Evolutionary conservation across 306 rosid species (phyloP).

Genomic region (Lathyrus oleraceus): DNA sequence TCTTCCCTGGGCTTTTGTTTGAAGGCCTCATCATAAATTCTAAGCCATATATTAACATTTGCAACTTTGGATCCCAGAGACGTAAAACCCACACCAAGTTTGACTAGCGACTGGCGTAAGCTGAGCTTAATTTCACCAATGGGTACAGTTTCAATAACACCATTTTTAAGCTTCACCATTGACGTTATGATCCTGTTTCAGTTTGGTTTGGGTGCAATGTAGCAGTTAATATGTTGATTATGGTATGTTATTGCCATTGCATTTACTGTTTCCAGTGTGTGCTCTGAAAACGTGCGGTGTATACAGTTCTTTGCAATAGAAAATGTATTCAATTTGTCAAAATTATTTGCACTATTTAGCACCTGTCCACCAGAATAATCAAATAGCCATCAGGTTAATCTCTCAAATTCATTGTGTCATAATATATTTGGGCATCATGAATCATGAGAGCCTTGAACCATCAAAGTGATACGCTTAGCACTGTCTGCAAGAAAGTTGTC

Average conservation of each 20-base stretch:
- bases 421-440: slow-evolving; percentile 56
- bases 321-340: slow-evolving; percentile 35
- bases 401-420: slow-evolving; percentile 42
- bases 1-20: too few relatives aligned
- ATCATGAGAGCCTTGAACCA: slow-evolving; percentile 75
- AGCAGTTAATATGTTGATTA: too few relatives aligned
- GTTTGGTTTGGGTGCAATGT: too few relatives aligned
- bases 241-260: slow-evolving; percentile 33
- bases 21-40: too few relatives aligned
- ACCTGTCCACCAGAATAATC: slow-evolving; percentile 46
- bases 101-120: slow-evolving; percentile 88
- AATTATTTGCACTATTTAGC: slow-evolving; percentile 48
- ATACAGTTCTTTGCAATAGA: slow-evolving; percentile 35
- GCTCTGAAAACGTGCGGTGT: slow-evolving; percentile 38
- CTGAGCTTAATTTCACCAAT: slow-evolving; percentile 92
- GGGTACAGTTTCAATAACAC: too few relatives aligned
- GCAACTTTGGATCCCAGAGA: too few relatives aligned
- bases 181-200: too few relatives aligned
- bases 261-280: slow-evolving; percentile 35
- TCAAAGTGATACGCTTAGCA: slow-evolving; percentile 69
- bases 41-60: too few relatives aligned
- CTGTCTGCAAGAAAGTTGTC: slow-evolving; percentile 71
- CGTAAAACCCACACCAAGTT: too few relatives aligned
- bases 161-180: too few relatives aligned
- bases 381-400: slow-evolving; percentile 51